Evolutionary conservation across 202 grass and related monocot genomes (phyloP).

Genomic region (Eragrostis tef): DNA sequence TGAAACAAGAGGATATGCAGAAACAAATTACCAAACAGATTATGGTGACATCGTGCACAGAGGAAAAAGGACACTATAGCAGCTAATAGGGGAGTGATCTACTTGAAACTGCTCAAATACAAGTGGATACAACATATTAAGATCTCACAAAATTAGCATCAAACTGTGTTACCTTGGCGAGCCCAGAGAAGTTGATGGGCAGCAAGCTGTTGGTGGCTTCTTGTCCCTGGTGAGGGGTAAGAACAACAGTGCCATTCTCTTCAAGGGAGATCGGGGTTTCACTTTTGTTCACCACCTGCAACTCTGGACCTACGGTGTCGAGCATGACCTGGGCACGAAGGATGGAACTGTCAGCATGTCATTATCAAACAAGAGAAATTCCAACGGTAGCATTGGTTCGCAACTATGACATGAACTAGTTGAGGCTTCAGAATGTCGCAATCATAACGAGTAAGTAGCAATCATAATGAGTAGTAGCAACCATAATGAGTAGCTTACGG

Average conservation of each 20-base stretch:
- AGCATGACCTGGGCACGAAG: slow-evolving; percentile 73
- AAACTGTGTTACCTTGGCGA: slow-evolving; percentile 60
- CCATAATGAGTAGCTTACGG: slow-evolving; percentile 47
- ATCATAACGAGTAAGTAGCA: too few species aligned
- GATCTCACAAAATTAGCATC: neutral
- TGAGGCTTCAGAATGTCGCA: too few species aligned
- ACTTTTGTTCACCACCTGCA: slow-evolving; percentile 89
- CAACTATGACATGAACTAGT: neutral
- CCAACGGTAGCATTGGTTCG: neutral
- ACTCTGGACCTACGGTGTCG: slow-evolving; percentile 88
- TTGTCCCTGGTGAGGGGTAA: slow-evolving; percentile 76
- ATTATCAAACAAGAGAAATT: neutral
- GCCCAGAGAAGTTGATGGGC: slow-evolving; percentile 88
- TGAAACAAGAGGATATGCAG: neutral
- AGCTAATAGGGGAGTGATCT: neutral
- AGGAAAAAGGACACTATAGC: neutral
- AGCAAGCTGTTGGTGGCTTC: slow-evolving; percentile 71
- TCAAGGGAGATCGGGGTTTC: slow-evolving; percentile 80
- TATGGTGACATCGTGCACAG: neutral
- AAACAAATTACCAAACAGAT: neutral
- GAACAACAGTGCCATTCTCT: slow-evolving; percentile 70
- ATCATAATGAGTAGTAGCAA: neutral
- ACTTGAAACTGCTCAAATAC: neutral
- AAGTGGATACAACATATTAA: slow-evolving; percentile 28
- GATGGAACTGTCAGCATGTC: slow-evolving; percentile 18